These are phyloP conservation scores for Gnomoniopsis sp. DNA, from an alignment of 2,329 filamentous ascomycete species.

Conservation along the genomic window DNA sequence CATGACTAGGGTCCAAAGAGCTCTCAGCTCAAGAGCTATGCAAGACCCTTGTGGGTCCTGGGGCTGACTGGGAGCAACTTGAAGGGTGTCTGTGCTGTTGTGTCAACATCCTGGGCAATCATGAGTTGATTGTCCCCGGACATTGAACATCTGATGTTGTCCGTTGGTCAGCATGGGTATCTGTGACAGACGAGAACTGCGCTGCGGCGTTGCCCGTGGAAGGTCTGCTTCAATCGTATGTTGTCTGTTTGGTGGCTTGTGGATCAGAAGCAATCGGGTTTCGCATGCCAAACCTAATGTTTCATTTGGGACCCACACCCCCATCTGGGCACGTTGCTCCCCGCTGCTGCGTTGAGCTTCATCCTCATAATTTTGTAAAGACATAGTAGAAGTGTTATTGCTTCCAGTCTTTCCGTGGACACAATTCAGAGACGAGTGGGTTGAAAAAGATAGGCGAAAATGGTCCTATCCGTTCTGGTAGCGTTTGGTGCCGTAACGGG, in stretches of 20 bases:
- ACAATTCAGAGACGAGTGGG: background rate
- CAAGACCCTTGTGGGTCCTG: too few species aligned
- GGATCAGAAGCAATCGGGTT: background rate
- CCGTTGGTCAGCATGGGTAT: background rate
- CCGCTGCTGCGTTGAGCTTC: background rate
- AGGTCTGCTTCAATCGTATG: slow-evolving; percentile 1
- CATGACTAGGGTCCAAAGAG: background rate
- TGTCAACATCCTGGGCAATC: too few species aligned
- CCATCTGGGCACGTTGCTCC: background rate
- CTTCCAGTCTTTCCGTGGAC: background rate
- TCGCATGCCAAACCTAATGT: background rate
- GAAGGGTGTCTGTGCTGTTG: background rate
- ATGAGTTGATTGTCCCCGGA: background rate
- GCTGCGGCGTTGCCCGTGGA: background rate
- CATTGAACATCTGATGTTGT: background rate
- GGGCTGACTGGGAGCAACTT: background rate
- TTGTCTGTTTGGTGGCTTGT: background rate
- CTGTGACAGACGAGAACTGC: background rate
- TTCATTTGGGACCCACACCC: slow-evolving; percentile 3
- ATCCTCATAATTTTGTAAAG: background rate
- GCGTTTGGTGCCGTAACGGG: slow-evolving; percentile 42
- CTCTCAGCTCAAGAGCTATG: too few species aligned
- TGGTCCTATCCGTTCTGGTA: slow-evolving; percentile 31
- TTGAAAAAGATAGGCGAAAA: slow-evolving; percentile 1
- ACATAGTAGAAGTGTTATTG: background rate